These are phyloP conservation scores for Chytriomyces confervae DNA, from an alignment of 192 early-diverging fungal species.

Conservation along the genomic window DNA sequence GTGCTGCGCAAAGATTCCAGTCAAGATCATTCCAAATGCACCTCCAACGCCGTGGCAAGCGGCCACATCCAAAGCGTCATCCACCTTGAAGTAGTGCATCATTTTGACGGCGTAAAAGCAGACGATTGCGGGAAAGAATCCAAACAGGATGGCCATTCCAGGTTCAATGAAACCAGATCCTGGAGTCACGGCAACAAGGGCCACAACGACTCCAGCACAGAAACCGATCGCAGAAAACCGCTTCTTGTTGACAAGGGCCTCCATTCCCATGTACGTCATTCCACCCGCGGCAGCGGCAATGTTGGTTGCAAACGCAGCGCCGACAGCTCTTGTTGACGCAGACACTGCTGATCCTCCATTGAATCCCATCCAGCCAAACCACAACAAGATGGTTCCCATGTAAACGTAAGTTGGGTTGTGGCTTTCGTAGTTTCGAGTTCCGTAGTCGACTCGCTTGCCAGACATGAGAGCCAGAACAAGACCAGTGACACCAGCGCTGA, in stretches of 20 bases:
- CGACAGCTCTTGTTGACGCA: constrained; percentile 81
- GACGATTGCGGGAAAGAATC: constrained; percentile 4
- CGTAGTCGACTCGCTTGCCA: constrained; percentile 73
- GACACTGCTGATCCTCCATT: constrained; percentile 82
- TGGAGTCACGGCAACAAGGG: constrained; percentile 92
- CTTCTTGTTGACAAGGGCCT: constrained; percentile 77
- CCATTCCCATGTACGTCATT: constrained; percentile 77
- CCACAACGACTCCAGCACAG: constrained; percentile 94
- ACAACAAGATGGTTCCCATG: constrained; percentile 79
- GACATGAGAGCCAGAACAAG: constrained; percentile 83
- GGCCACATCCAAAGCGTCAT: constrained; percentile 77
- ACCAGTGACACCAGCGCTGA: constrained; percentile 77
- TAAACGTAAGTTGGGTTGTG: constrained; percentile 86
- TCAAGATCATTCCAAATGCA: constrained; percentile 79
- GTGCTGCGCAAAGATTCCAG: constrained; percentile 84
- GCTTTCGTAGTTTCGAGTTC: constrained; percentile 72
- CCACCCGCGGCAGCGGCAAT: constrained; percentile 83
- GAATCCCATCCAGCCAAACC: constrained; percentile 92
- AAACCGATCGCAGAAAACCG: constrained; percentile 86
- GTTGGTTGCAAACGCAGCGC: constrained; percentile 88
- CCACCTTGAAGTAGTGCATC: constrained; percentile 7
- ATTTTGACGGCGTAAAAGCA: constrained; percentile 20
- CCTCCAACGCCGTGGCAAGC: constrained; percentile 90
- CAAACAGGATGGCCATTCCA: constrained; percentile 62
- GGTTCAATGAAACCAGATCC: constrained; percentile 86